Conservation (phyloP, 441 rosid genomes). For the Erysimum cheiri region DNA sequence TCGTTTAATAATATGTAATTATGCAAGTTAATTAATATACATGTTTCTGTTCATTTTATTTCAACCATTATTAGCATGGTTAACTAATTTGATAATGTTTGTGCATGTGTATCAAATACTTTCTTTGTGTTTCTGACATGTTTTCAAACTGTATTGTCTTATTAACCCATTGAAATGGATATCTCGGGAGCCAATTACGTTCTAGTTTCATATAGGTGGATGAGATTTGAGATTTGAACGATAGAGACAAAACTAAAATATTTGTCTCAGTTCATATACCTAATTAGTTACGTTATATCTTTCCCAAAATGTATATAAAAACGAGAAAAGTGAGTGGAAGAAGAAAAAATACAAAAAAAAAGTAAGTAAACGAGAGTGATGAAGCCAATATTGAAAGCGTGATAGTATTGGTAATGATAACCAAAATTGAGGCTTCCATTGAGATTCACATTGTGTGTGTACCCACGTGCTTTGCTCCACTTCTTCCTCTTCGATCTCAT, state of each 20-base stretch:
- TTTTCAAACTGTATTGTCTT: not conserved
- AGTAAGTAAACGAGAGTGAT: constrained; percentile 29
- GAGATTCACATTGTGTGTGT: constrained; percentile 28
- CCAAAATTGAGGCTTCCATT: constrained; percentile 18
- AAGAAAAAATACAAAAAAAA: constrained; percentile 23
- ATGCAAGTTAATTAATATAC: too few species aligned
- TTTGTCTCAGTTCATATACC: too few species aligned
- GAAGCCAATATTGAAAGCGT: constrained; percentile 25
- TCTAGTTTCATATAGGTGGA: not conserved
- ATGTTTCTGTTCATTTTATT: too few species aligned
- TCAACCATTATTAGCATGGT: too few species aligned
- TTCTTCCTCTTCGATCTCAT: constrained; percentile 26
- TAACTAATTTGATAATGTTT: too few species aligned
- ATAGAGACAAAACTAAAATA: not conserved
- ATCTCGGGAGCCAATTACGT: constrained; percentile 18
- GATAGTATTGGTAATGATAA: constrained; percentile 31
- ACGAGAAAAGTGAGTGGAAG: constrained; percentile 32
- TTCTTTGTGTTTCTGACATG: not conserved
- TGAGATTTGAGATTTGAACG: not conserved
- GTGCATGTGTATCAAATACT: not conserved
- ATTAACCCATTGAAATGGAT: not conserved
- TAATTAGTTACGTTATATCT: not conserved
- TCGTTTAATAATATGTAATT: too few species aligned
- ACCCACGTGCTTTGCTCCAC: constrained; percentile 29
- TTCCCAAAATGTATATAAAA: not conserved